Base-by-base conservation (phyloP, 345 rosid species). In the Kernera saxatilis region DNA sequence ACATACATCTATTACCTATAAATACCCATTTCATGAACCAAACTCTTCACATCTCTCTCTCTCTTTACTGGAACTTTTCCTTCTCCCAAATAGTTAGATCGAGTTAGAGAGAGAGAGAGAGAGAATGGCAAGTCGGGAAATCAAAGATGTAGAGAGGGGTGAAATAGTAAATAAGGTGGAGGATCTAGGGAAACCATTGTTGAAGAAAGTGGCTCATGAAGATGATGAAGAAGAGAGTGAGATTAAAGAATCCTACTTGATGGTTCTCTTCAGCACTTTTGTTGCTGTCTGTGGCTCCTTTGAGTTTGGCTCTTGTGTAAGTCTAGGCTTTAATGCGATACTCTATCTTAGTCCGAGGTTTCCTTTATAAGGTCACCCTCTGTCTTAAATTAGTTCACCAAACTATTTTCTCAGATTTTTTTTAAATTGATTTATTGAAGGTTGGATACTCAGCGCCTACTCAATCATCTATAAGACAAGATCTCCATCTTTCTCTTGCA, bases 371-470 rank as follows among this genome's bases (percentile, higher is more conserved):
- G 29, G n/a, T 44, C 12, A 64, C 14, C n/a, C 15, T 32, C 54
- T 40, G 25, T 58, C 48, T 33, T n/a, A 29, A 29, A 14, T 54
- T 14, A 19, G 1, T 67, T 40, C 40, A n/a, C 55, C 43, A 30
- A 72, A 52, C 54, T 30, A 29, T 51, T 19, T 35, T 27, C 60
- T 64, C 27, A 56, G 4, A 41, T 36, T 67, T 59, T 37, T 40
- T 18, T 17, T 10, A 6, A 45, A 4, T 5, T 52, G 18, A 67
- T 82, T 75, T 85, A 73, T 83, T 82, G 59, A 87, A 93, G 98
- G 96, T 87, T 81, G 96, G 98, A 30, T 93, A 87, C 84, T 88
- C 98, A 56, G 96, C 98, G 21, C 97, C 98, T 29, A 82, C 91
- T 76, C 91, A 90, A 51, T 89, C 94, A 62, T 87, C 94, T 51